Base-by-base conservation (phyloP, 1,284 basidiomycete genomes). In the Sporisorium iseilematis-ciliati region DNA sequence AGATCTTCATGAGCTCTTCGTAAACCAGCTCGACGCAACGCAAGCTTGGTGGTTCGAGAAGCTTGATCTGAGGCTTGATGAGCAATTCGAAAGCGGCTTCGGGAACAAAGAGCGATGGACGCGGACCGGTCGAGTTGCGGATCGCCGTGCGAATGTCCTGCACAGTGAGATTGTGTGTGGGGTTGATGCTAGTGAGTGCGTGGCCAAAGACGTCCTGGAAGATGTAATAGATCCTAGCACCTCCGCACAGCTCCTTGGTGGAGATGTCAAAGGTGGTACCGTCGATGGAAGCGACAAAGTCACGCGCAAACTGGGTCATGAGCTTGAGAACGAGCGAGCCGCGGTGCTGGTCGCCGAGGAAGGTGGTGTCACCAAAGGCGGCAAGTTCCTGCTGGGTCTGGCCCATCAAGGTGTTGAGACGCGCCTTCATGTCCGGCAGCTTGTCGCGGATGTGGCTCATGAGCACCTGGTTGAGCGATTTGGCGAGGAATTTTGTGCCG, bases 371-470 rank as follows among this genome's bases (percentile, higher is more conserved):
- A 29, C 97, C 97, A 82, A 97, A 98, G 6, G 94, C 91, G 86
- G 94, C 94, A 50, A 99, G 89, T 86, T 99, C 97, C 86, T 99
- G 97, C 85, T 98, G 95, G 5, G 97, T 95, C 87, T 99, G 97
- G 12, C 95, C 95, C 94, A 99, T 99, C 16, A 99, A 88, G 7
- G 97, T 99, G 86, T 99, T 99, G 74, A 99, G 88, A 20, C 95
- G 90, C 14, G 97, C 97, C 86, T 99, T 99, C 97, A 99, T 99
- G 86, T 99, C 97, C 0, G 97, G 97, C 42, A 99, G 88, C 87
- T 99, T 98, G 84, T 99, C 97, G 61, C 97, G 91, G 78, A 99
- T 99, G 86, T 99, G 97, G 86, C 93, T 94, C 90, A 99, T 92
- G 67, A 99, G 87, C 42, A 97, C 95, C 88, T 94, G 92, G 84